Base-by-base conservation (phyloP, 805 yeast genomes). In the Lachancea dasiensis region DNA sequence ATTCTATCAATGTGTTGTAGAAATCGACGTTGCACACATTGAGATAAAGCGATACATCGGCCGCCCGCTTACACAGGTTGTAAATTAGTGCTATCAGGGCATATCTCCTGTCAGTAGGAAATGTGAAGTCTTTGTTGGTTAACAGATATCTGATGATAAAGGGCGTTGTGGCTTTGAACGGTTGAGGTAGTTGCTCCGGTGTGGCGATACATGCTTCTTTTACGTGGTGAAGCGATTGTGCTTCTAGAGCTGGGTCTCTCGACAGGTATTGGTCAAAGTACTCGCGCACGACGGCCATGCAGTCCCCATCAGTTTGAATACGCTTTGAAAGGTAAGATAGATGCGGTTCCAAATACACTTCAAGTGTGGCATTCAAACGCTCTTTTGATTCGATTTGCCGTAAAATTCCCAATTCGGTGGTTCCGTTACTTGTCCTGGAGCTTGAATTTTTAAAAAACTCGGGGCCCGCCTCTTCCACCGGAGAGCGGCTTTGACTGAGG, bases 21-120 rank as follows among this genome's bases (percentile, higher is more conserved):
- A 59, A 53, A 22, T 50, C 60, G 2, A 50, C 48, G 28, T 49
- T 52, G 42, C 63, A 58, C 28, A 58, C 47, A 34, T 50, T 51
- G 38, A 59, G 33, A 36, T 59, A 59, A 27, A 56, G 40, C 3
- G 56, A 45, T 1, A 58, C 32, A 27, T 58, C 58, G 4, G 45
- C 31, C n/a, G 44, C 41, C 4, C 41, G 43, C 32, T 56, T 58
- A 39, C 60, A 54, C 35, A 49, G 43, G 6, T 53, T 46, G 41
- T 56, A 56, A n/a, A 59, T 43, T 33, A 45, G 50, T 9, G 52
- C 45, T 10, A 49, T 43, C 10, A 58, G 36, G 4, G 40, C 39
- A 31, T 55, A 58, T 27, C 51, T 49, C 25, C 61, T 48, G 11
- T 56, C 58, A 1, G 43, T 18, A 7, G 57, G 53, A 15, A 52